Base-by-base conservation (phyloP, 768 basidiomycete species). In the Suillus tomentosus region DNA sequence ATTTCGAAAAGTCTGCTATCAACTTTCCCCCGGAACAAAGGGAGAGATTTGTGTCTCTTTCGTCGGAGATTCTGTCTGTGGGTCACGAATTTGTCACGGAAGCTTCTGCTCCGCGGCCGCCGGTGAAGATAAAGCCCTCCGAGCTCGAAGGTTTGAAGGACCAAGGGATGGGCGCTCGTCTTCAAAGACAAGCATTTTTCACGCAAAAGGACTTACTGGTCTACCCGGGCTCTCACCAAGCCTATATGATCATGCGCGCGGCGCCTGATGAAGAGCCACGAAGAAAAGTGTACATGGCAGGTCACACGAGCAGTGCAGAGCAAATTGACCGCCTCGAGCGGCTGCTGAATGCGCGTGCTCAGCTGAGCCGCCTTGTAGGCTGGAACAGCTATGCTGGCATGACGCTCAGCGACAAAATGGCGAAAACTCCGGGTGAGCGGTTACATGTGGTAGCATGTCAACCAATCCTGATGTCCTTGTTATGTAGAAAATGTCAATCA, bases 1-100 rank as follows among this genome's bases (percentile, higher is more conserved):
- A 99, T 81, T 99, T 99, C 77, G 94, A 97, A 73, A 95, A 95
- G 75, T 99, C 96, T 15, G 96, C 94, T 10, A 96, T 99, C 66
- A 85, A 96, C 73, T 83, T 99, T 14, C 90, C 94, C 11, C 85
- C 89, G 0, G 81, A 81, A 11, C 82, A 94, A 69, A 86, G 97
- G 47, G 81, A 86, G 42, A 87, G 85, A 65, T 98, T 97, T 67
- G 95, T 99, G 19, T 85, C 90, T 1, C 80, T 98, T 13, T 97
- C 95, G 3, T 93, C 96, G 15, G 89, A 94, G 62, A 92, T 99
- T 63, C 82, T 96, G 24, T 80, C 88, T 1, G 89, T 98, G 14
- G 96, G 96, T 14, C 87, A 96, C 19, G 83, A 88, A 62, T 98
- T 99, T 71, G 81, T 95, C 65, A 85, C 85, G 63, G 89, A 90